Evolutionary conservation across 148 eudicot species (phyloP).

Genomic region (Limonium bicolor): DNA sequence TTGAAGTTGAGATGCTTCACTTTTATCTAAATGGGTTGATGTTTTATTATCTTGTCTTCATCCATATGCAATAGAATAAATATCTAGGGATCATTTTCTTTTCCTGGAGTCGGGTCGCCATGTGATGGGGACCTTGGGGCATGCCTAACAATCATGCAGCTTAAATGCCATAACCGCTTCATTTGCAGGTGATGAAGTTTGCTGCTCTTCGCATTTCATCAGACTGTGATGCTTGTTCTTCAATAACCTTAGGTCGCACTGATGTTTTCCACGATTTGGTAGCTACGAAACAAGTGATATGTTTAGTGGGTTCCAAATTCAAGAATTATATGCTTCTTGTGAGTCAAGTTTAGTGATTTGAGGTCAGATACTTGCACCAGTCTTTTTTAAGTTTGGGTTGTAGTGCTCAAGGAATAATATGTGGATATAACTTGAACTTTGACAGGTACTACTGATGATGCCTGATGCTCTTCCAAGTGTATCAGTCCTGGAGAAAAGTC

Average conservation of each 20-base stretch:
- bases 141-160: too few species aligned
- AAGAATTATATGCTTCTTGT: conserved; percentile 50
- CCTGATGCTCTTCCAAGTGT: conserved; percentile 23
- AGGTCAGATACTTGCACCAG: conserved; percentile 25
- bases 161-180: conserved; percentile 2
- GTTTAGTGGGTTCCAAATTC: conserved; percentile 14
- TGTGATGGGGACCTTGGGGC: too few species aligned
- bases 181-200: conserved; percentile 42
- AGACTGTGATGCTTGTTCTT: conserved; percentile 8
- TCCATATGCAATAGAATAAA: too few species aligned
- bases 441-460: conserved; percentile 35
- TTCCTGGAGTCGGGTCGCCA: too few species aligned
- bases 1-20: too few species aligned
- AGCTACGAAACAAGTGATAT: too few species aligned
- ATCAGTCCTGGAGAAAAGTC: conserved; percentile 44
- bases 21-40: too few species aligned
- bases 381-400: neutral
- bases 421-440: conserved; percentile 8
- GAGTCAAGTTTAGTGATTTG: conserved; percentile 40
- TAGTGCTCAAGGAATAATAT: too few species aligned
- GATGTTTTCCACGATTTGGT: too few species aligned
- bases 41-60: too few species aligned
- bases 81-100: too few species aligned
- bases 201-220: conserved; percentile 30
- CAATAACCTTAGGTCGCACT: too few species aligned